Evolutionary conservation across 805 yeast species (phyloP).

Genomic region (Saccharomycodes ludwigii): DNA sequence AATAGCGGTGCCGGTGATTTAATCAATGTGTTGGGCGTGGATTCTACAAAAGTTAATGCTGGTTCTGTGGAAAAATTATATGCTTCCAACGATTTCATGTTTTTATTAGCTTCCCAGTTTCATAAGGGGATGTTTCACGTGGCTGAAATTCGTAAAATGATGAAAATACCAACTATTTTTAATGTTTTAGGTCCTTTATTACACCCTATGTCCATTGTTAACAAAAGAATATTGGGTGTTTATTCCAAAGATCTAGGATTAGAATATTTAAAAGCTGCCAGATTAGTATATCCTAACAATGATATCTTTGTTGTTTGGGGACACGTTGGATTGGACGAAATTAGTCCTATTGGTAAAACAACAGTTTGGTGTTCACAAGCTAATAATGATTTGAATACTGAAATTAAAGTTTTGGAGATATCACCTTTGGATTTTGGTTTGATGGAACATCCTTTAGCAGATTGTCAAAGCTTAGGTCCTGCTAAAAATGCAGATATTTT

Average conservation of each 20-base stretch:
- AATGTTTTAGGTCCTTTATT: slow-evolving; percentile 88
- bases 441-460: slow-evolving; percentile 51
- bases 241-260: slow-evolving; percentile 68
- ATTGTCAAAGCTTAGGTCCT: slow-evolving; percentile 80
- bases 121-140: slow-evolving; percentile 85
- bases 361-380: slow-evolving; percentile 52
- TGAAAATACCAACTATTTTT: slow-evolving; percentile 90
- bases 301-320: slow-evolving; percentile 89
- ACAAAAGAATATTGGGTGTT: slow-evolving; percentile 82
- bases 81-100: slow-evolving; percentile 36
- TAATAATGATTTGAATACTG: slow-evolving; percentile 19
- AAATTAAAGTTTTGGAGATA: slow-evolving; percentile 32
- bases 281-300: slow-evolving; percentile 32
- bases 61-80: slow-evolving; percentile 47
- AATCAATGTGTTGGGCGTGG: slow-evolving; percentile 71
- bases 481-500: slow-evolving; percentile 60
- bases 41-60: slow-evolving; percentile 54
- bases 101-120: slow-evolving; percentile 89
- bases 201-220: slow-evolving; percentile 68
- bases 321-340: slow-evolving; percentile 81
- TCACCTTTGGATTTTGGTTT: slow-evolving; percentile 76
- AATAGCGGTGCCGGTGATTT: slow-evolving; percentile 91
- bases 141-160: slow-evolving; percentile 58
- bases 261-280: slow-evolving; percentile 74
- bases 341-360: slow-evolving; percentile 78